Conservation (phyloP, 768 basidiomycete genomes). For the Mycena crocata region DNA sequence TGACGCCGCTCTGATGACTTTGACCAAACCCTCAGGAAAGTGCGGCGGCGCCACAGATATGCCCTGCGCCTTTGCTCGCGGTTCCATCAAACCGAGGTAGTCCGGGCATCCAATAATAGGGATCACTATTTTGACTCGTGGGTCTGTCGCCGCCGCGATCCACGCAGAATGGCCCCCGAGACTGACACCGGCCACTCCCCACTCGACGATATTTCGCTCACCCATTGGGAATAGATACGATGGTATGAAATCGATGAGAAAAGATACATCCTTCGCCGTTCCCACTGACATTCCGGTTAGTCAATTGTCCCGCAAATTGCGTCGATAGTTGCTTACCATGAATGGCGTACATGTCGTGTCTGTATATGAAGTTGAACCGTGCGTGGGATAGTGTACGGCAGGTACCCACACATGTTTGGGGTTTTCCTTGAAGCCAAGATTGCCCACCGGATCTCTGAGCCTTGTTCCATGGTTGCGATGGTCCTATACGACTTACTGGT, state of each 20-base stretch:
- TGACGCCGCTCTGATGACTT: slow-evolving; percentile 58
- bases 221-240: slow-evolving; percentile 77
- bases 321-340: slow-evolving; percentile 47
- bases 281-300: slow-evolving; percentile 53
- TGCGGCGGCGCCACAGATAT: slow-evolving; percentile 62
- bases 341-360: slow-evolving; percentile 61
- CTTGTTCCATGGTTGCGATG: slow-evolving; percentile 60
- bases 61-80: slow-evolving; percentile 61
- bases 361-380: slow-evolving; percentile 28
- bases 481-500: slow-evolving; percentile 48
- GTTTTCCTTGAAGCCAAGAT: slow-evolving; percentile 50
- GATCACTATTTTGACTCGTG: slow-evolving; percentile 50
- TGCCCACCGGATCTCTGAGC: slow-evolving; percentile 45
- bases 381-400: not conserved
- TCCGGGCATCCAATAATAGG: slow-evolving; percentile 81
- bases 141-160: slow-evolving; percentile 62
- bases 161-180: slow-evolving; percentile 90
- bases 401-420: slow-evolving; percentile 56
- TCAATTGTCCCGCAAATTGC: not conserved
- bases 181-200: slow-evolving; percentile 81
- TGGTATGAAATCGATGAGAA: slow-evolving; percentile 84
- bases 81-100: slow-evolving; percentile 65
- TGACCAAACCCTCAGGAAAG: slow-evolving; percentile 66
- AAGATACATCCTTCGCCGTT: slow-evolving; percentile 80
- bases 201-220: slow-evolving; percentile 71